These are phyloP conservation scores for Sporothrix pallida DNA, from an alignment of 2,329 filamentous ascomycete genomes.

Conservation along the genomic window DNA sequence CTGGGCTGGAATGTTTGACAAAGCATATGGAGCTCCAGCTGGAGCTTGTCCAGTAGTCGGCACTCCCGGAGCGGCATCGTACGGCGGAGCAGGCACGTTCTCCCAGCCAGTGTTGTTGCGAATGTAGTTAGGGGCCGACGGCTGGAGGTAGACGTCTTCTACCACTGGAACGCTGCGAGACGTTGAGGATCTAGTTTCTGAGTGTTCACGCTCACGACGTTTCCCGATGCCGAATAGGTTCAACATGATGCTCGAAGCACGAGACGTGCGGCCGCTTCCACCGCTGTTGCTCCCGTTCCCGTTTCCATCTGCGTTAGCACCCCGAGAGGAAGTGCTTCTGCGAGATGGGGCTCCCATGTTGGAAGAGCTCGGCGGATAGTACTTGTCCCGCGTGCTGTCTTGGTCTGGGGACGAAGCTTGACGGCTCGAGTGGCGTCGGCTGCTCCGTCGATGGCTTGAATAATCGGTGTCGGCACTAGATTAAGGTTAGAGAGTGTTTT, in stretches of 20 bases:
- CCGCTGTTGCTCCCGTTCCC: neutral
- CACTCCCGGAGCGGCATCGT: neutral
- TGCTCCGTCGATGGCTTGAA: neutral
- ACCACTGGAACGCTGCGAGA: neutral
- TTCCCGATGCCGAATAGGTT: conserved; percentile 33
- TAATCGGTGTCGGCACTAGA: neutral
- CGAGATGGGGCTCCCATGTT: neutral
- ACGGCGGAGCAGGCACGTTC: conserved; percentile 27
- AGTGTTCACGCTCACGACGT: conserved; percentile 6
- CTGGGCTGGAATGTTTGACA: conserved; percentile 35
- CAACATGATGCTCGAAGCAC: conserved; percentile 27
- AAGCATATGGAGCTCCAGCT: conserved; percentile 23
- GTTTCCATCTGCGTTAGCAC: neutral
- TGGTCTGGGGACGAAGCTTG: neutral
- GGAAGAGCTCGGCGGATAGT: conserved; percentile 18
- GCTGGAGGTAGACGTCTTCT: conserved; percentile 18
- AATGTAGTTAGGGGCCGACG: conserved; percentile 28
- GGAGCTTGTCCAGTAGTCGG: neutral
- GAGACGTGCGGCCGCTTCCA: conserved; percentile 18
- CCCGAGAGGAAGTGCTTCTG: neutral
- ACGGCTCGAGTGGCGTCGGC: neutral
- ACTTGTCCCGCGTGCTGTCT: neutral
- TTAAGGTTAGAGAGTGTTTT: neutral
- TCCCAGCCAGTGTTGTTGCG: conserved; percentile 30
- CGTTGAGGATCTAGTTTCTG: neutral